These are phyloP conservation scores for Plenodomus lindquistii DNA, from an alignment of 2,329 filamentous ascomycete species.

Conservation along the genomic window DNA sequence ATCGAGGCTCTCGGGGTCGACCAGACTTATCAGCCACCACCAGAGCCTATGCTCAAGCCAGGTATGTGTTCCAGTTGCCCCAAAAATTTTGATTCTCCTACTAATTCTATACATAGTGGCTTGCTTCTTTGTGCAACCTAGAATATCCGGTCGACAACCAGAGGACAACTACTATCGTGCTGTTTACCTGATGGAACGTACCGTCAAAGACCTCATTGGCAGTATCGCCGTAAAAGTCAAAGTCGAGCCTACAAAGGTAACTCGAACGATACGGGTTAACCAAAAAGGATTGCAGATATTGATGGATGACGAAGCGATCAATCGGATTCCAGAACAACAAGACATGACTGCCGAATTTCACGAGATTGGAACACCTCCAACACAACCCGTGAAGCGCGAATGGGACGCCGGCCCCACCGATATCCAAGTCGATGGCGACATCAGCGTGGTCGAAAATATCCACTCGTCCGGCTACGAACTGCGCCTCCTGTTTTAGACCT, in stretches of 20 bases:
- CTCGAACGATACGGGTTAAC: slow-evolving; percentile 72
- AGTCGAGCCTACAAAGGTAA: slow-evolving; percentile 72
- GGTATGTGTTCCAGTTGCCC: slow-evolving; percentile 47
- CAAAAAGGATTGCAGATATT: slow-evolving; percentile 78
- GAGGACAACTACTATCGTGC: slow-evolving; percentile 76
- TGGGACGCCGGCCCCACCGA: slow-evolving; percentile 56
- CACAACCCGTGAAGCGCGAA: slow-evolving; percentile 54
- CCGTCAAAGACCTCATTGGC: slow-evolving; percentile 71
- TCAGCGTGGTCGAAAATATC: slow-evolving; percentile 49
- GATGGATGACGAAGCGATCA: slow-evolving; percentile 87
- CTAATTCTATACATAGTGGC: slow-evolving; percentile 63
- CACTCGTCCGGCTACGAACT: slow-evolving; percentile 54
- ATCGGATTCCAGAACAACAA: slow-evolving; percentile 83
- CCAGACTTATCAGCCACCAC: slow-evolving; percentile 76
- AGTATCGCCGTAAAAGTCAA: slow-evolving; percentile 79
- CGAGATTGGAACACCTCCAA: slow-evolving; percentile 58
- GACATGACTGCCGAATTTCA: slow-evolving; percentile 78
- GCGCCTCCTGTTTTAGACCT: slow-evolving; percentile 50
- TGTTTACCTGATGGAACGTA: slow-evolving; percentile 80
- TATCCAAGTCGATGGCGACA: slow-evolving; percentile 54
- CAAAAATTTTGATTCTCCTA: neutral
- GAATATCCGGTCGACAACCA: slow-evolving; percentile 53
- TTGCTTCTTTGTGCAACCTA: slow-evolving; percentile 79
- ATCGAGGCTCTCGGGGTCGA: slow-evolving; percentile 95
- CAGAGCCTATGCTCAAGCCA: slow-evolving; percentile 70